These are phyloP conservation scores for Diplodia seriata DNA, from an alignment of 2,329 filamentous ascomycete genomes.

Conservation along the genomic window DNA sequence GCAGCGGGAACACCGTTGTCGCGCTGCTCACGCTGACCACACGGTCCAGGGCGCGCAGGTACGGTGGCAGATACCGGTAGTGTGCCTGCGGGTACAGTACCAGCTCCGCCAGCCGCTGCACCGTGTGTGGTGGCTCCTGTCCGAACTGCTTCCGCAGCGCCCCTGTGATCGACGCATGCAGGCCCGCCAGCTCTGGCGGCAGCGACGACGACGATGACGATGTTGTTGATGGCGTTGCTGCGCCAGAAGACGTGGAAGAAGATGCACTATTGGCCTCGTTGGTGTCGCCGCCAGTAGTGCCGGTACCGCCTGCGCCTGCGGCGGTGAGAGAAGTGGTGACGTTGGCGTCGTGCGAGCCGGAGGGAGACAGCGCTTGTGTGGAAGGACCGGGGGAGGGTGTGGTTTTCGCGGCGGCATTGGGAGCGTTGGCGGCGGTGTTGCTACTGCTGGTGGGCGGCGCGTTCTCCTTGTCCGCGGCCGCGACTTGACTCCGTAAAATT, in stretches of 20 bases:
- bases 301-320: neutral
- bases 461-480: constrained; percentile 74
- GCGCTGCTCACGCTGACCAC: constrained; percentile 88
- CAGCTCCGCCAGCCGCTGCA: constrained; percentile 90
- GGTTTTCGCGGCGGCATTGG: neutral
- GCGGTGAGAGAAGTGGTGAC: neutral
- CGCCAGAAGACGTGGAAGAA: neutral
- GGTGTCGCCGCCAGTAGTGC: neutral
- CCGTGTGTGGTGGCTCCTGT: constrained; percentile 82
- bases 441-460: constrained; percentile 53
- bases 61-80: constrained; percentile 82
- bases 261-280: neutral
- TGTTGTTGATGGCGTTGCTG: constrained; percentile 2
- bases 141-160: constrained; percentile 73
- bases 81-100: constrained; percentile 76
- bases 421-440: neutral
- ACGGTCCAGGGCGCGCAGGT: constrained; percentile 88
- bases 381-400: constrained; percentile 46
- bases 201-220: constrained; percentile 34
- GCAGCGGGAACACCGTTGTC: constrained; percentile 81
- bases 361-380: constrained; percentile 53
- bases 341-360: constrained; percentile 1
- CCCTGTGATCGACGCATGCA: constrained; percentile 46
- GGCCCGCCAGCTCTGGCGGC: constrained; percentile 43
- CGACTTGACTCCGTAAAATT: constrained; percentile 47